Base-by-base conservation (phyloP, 352 stramenopile species). In the Pythium volutum region DNA sequence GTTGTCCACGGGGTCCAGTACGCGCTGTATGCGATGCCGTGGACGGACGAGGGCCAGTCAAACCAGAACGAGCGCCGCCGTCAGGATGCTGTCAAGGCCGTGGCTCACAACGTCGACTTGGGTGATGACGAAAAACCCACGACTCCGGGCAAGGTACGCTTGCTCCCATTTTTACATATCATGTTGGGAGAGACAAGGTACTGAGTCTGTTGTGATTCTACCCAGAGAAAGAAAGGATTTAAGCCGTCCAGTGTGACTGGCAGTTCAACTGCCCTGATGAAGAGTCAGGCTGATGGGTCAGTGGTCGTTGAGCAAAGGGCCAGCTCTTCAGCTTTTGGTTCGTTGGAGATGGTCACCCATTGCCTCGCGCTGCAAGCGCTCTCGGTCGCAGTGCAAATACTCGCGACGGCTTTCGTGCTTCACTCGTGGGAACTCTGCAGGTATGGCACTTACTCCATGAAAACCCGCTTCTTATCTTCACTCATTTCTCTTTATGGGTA, bases 341-440 rank as follows among this genome's bases (percentile, higher is more conserved):
- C 49, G 4, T 12, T 56, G 10, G 49, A 56, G 9, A 6, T 55
- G 27, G 29, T 60, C 38, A 38, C 39, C n/a, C 27, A 20, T 12
- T 60, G 50, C 31, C 27, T 66, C 3, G 26, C 14, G 10, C 15
- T 59, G 4, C 59, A 66, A 43, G 22, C 50, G 9, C 12, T 56
- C 11, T 43, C 36, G 1, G 45, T 66, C 12, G n/a, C 43, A 1
- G 20, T 50, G 3, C 59, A 66, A 36, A 20, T 66, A 9, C 7
- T 66, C 36, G 23, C 42, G 0, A 51, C 42, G 8, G n/a, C 51
- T 4, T 54, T 55, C 9, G 4, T 66, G 25, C 20, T 66, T 4
- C 36, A 66, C 18, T 55, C 51, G 0, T 66, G 59, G 59, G 59
- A 66, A 48, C 59, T 66, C 6, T 59, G 41, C 59, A 61, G 49